Evolutionary conservation across 805 yeast species (phyloP).

Genomic region (Candida ovalis): DNA sequence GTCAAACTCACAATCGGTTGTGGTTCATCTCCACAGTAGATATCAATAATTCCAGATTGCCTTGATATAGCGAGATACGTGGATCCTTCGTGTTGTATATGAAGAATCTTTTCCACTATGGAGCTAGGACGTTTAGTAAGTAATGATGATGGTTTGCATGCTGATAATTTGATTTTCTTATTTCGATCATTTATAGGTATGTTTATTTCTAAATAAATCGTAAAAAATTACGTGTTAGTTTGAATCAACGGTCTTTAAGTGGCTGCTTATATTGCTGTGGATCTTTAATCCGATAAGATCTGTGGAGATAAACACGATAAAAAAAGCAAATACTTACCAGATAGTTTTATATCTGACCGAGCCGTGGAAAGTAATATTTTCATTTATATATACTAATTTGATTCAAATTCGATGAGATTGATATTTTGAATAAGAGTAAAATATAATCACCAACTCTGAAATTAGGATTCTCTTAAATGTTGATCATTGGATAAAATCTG

Average conservation of each 20-base stretch:
- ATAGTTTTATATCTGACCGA: slow-evolving; percentile 16
- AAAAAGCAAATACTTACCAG: slow-evolving; percentile 13
- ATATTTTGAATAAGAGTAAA: too few species aligned
- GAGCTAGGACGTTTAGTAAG: slow-evolving; percentile 8
- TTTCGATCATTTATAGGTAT: slow-evolving; percentile 4
- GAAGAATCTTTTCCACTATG: slow-evolving; percentile 15
- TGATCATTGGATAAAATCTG: slow-evolving; percentile 3
- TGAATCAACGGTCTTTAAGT: too few species aligned
- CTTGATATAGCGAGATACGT: slow-evolving; percentile 16
- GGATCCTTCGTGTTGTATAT: slow-evolving; percentile 4
- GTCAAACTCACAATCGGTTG: slow-evolving; percentile 11
- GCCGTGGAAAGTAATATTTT: slow-evolving; percentile 20
- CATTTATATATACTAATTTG: slow-evolving; percentile 6
- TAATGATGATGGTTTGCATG: slow-evolving; percentile 4
- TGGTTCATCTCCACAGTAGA: slow-evolving; percentile 8
- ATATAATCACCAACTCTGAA: background rate
- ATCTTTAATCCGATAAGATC: slow-evolving; percentile 11
- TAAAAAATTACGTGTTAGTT: background rate
- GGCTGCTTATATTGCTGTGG: slow-evolving; percentile 2
- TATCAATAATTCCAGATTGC: slow-evolving; percentile 18
- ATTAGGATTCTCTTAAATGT: background rate
- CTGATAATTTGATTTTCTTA: slow-evolving; percentile 4
- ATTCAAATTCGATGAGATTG: too few species aligned
- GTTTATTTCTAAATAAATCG: slow-evolving; percentile 8
- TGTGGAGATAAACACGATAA: background rate